Base-by-base conservation (phyloP, 305 asterid species). In the Plantago coronopus region DNA sequence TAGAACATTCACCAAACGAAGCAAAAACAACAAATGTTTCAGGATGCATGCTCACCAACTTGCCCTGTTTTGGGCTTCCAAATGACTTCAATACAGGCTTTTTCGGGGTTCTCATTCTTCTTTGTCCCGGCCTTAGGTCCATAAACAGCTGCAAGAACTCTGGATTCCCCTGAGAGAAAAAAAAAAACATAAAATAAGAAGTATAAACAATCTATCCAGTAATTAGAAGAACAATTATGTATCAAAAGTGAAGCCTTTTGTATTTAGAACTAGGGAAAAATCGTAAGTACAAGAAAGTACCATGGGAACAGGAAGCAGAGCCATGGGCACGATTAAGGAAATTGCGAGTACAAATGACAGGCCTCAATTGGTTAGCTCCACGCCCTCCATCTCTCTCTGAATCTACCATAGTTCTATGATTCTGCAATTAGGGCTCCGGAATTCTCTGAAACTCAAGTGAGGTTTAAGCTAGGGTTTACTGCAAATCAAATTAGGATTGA, bases 51-150 rank as follows among this genome's bases (percentile, higher is more conserved):
- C 9, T 7, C 8, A 91, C 98, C 98, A 61, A 72, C 75, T 75
- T 81, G 98, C 59, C 96, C 93, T 0, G 91, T 76, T 70, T 78
- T 84, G 29, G 95, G 93, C 77, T 91, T 91, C 98, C 96, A 91
- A 68, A 81, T 72, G 72, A 91, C 89, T 73, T 91, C 96, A 64
- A 91, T 69, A 64, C 83, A 91, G 59, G 93, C 95, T 77, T 80
- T 91, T 67, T 91, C 98, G 0, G 98, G 96, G 62, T 91, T 91
- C 67, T 91, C 98, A 50, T 84, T 86, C 84, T 91, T 91, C 78
- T 76, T 88, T 3, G 96, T 87, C 72, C 96, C 98, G 37, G 95
- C 80, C 67, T 86, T 91, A 37, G 98, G 98, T 55, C 98, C 98
- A 66, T 70, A 91, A 69, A 91, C 96, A 31, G 95, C 91, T 54